Evolutionary conservation across 139 green algal species (phyloP), one percentile per base, ranked within the genome.

Genomic region (Closterium sp.): DNA sequence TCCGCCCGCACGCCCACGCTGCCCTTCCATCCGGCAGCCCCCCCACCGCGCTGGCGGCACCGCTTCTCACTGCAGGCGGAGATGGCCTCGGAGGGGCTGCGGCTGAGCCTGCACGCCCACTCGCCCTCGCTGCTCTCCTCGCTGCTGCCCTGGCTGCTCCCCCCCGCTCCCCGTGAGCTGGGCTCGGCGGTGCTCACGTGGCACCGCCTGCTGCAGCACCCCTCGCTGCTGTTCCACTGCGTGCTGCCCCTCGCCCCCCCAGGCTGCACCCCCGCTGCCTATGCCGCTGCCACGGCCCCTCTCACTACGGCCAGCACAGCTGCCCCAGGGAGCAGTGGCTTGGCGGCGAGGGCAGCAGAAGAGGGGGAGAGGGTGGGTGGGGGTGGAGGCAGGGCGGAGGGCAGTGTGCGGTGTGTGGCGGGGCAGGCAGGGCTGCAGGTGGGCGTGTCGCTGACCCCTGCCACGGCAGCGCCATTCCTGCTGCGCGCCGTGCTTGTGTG

Each of bases 1-100:
- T 86, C 50, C 62, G n/a, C 86, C 10, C 29, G 10, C 29, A 45
- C 88, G 29, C 38, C 24, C 31, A 4, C 62, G 2, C 27, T 87
- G 31, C 88, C 88, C 62, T 91, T 45, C 88, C 19, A 38, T 17
- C 50, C 28, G 27, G 31, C 30, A 17, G 86, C 29, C 30, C 88
- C 88, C 27, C 31, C 27, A n/a, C 88, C 88, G 21, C 21, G 30
- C 31, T 91, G 88, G 88, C n/a, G 21, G 9, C 88, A 91, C 30
- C 28, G 31, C 30, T 91, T 31, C 30, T 34, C 31, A n/a, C 88
- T 91, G 62, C 29, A 91, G 88, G 87, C 30, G 21, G 88, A 91
- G 70, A 9, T 38, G 88, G 31, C 62, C 0, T 45, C 31, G 9
- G 10, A 91, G 70, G 88, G 88, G 21, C 27, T 91, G 27, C 28